These are phyloP conservation scores for Durio zibethinus DNA, from an alignment of 345 rosid genomes.

Conservation along the genomic window DNA sequence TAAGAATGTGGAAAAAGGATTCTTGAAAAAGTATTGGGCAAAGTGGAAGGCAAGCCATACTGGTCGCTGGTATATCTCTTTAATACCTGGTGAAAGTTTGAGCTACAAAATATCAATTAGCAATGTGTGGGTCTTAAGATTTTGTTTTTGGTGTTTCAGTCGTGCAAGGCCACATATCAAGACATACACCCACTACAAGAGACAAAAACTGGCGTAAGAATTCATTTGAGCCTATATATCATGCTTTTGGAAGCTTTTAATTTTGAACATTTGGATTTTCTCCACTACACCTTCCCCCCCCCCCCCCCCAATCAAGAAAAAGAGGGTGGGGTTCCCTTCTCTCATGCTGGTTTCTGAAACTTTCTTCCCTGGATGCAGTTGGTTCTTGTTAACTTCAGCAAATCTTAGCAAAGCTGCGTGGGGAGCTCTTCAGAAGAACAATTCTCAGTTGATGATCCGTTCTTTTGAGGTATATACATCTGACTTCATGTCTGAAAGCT, in stretches of 20 bases:
- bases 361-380: constrained; percentile 39
- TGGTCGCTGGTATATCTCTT: constrained; percentile 61
- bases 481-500: background rate
- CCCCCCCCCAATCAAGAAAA: no score
- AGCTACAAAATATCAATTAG: background rate
- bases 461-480: constrained; percentile 70
- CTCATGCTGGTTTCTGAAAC: constrained; percentile 2
- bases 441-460: constrained; percentile 91
- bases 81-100: constrained; percentile 3
- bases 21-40: constrained; percentile 84
- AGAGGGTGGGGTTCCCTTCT: background rate
- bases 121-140: background rate
- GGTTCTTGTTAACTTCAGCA: constrained; percentile 87
- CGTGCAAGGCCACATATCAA: constrained; percentile 97
- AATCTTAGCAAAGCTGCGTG: constrained; percentile 98
- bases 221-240: constrained; percentile 1
- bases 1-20: constrained; percentile 81
- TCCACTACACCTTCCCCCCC: background rate
- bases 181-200: constrained; percentile 76
- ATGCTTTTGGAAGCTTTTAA: constrained; percentile 12
- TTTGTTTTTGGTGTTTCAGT: constrained; percentile 36
- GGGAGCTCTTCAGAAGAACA: constrained; percentile 94
- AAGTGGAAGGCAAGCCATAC: constrained; percentile 85
- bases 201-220: constrained; percentile 81
- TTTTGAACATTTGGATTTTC: background rate